Percentiles rank a stretch among this genome's conserved stretches.
These are phyloP conservation scores for Oryza rufipogon DNA, from an alignment of 176 grass and related monocot genomes.

Conservation along the genomic window DNA sequence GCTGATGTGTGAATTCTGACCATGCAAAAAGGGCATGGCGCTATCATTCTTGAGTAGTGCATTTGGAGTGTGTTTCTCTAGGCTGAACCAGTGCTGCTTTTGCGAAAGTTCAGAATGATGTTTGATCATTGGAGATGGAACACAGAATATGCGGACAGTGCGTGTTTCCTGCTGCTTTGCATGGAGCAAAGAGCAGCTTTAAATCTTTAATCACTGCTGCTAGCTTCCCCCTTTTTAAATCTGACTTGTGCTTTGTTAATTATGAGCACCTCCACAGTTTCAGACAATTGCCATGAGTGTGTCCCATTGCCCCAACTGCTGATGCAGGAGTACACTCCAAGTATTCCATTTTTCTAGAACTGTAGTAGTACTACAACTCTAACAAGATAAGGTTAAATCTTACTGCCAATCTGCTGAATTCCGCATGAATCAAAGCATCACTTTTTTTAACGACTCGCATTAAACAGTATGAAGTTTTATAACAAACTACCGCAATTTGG, in stretches of 20 bases:
- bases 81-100: not conserved
- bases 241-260: slow-evolving; percentile 5
- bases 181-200: slow-evolving; percentile 38
- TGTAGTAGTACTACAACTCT: not conserved
- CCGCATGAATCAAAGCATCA: not conserved
- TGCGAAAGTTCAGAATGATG: slow-evolving; percentile 49
- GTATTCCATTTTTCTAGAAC: slow-evolving; percentile 17
- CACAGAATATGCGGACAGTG: slow-evolving; percentile 14
- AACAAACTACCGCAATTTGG: not conserved
- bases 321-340: slow-evolving; percentile 27
- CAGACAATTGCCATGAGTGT: slow-evolving; percentile 45
- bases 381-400: not conserved
- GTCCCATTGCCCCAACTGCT: slow-evolving; percentile 24
- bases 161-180: slow-evolving; percentile 33
- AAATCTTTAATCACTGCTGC: slow-evolving; percentile 32
- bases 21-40: slow-evolving; percentile 22
- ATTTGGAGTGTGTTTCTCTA: not conserved
- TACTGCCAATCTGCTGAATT: too few species aligned
- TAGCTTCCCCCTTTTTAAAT: slow-evolving; percentile 16
- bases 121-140: slow-evolving; percentile 53
- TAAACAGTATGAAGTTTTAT: too few species aligned
- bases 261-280: slow-evolving; percentile 42
- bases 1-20: not conserved
- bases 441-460: too few species aligned
- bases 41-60: slow-evolving; percentile 46